A percentile compares a stretch with the other conserved stretches of the same genome.
phyloP scores from a whole-genome alignment of 495 filamentous ascomycete genomes.

The Achaetomiella virescens region DNA sequence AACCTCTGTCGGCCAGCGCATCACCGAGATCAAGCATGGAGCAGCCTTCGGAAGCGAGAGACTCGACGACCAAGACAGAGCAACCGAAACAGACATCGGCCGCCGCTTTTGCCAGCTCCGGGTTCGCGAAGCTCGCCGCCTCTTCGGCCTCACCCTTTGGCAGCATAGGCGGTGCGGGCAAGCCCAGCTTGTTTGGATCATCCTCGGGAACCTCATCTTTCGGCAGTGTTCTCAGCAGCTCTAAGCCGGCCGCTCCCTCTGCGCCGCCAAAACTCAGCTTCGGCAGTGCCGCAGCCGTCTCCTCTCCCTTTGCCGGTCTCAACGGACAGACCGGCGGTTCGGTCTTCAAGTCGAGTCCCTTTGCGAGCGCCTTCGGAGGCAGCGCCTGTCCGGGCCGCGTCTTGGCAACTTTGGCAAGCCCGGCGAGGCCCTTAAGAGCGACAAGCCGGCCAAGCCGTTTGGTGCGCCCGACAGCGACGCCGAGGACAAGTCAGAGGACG shows the following conservation, averaged over 20 bases:
- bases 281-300: conserved; percentile 19
- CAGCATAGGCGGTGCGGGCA: conserved; percentile 23
- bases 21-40: conserved; percentile 21
- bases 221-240: conserved; percentile 18
- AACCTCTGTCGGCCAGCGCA: conserved; percentile 16
- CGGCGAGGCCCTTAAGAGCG: conserved; percentile 48
- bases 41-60: conserved; percentile 5
- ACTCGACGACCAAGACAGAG: conserved; percentile 9
- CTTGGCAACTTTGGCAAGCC: conserved; percentile 66
- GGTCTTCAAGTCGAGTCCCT: conserved; percentile 35
- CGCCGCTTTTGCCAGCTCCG: conserved; percentile 45
- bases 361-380: conserved; percentile 49
- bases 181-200: conserved; percentile 38
- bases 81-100: conserved; percentile 29
- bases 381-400: conserved; percentile 45
- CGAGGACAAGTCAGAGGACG: conserved; percentile 46
- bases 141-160: conserved; percentile 43
- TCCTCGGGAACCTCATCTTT: conserved; percentile 32
- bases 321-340: conserved; percentile 29
- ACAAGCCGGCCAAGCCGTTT: conserved; percentile 60
- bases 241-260: conserved; percentile 29
- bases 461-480: conserved; percentile 63
- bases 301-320: conserved; percentile 25
- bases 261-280: conserved; percentile 32
- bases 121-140: conserved; percentile 45